phyloP scores from a whole-genome alignment of 306 rosid genomes.

The Vigna angularis region DNA sequence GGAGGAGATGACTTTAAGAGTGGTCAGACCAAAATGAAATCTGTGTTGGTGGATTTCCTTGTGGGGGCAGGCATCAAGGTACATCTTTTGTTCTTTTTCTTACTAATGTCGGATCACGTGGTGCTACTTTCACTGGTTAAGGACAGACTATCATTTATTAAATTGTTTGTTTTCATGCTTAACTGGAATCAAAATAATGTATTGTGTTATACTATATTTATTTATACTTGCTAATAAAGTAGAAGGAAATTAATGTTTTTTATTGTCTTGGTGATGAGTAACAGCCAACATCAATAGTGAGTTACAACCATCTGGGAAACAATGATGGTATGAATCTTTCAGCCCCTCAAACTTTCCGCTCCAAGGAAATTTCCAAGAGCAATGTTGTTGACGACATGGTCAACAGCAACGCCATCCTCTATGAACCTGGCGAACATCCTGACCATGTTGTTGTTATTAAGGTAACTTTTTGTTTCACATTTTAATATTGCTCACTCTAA shows the following conservation, averaged over 20 bases:
- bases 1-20: conserved; percentile 99
- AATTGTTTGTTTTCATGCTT: neutral
- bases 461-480: conserved; percentile 46
- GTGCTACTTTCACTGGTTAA: neutral
- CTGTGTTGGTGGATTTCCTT: conserved; percentile 96
- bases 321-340: conserved; percentile 98
- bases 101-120: neutral
- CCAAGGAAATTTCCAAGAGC: conserved; percentile 97
- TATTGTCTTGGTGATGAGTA: conserved; percentile 3
- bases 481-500: too few species aligned
- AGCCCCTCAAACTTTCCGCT: conserved; percentile 96
- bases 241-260: neutral
- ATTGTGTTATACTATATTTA: neutral
- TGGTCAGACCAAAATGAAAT: conserved; percentile 98
- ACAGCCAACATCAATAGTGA: conserved; percentile 97
- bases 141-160: neutral
- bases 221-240: neutral
- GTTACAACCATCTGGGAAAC: conserved; percentile 98
- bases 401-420: conserved; percentile 90
- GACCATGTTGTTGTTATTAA: conserved; percentile 97
- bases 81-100: neutral
- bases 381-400: conserved; percentile 99
- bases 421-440: conserved; percentile 93
- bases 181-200: neutral
- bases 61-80: conserved; percentile 99